Evolutionary conservation across 805 yeast genomes (phyloP), one percentile per base, ranked within the genome.

Genomic region (Alloascoidea africana): DNA sequence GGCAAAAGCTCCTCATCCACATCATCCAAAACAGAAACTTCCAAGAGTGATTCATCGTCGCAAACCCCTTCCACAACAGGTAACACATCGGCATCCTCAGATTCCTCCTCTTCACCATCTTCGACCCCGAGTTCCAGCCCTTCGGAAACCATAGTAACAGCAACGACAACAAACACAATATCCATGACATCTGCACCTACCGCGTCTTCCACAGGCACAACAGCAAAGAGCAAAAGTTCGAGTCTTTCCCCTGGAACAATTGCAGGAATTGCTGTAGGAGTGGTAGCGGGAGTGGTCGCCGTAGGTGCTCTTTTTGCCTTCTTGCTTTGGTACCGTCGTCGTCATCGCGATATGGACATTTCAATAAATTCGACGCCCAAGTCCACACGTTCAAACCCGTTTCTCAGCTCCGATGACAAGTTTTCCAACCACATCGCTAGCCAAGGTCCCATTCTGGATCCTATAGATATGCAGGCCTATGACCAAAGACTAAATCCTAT

Each of bases 401-500:
- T 23, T n/a, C 13, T 23, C 13, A n/a, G n/a, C n/a, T 8, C 13
- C 8, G 30, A 23, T 23, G 30, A 23, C n/a, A 23, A 23, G n/a
- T 23, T 23, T 23, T 8, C 13, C 30, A n/a, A n/a, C n/a, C n/a
- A n/a, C n/a, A n/a, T n/a, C n/a, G n/a, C n/a, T n/a, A n/a, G n/a
- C n/a, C n/a, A n/a, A n/a, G 30, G 30, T 8, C 8, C 13, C 30
- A n/a, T 8, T n/a, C n/a, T n/a, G n/a, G n/a, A n/a, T n/a, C 36
- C 39, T 19, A 35, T 33, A 36, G 41, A 34, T 39, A 63, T 86
- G 40, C 58, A 79, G 43, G 77, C 79, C 53, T 85, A 86, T 1
- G 89, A 73, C 54, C 85, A 80, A 36, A 63, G 86, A 41, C 58
- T 78, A 43, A 78, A 78, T 53, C 86, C 87, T 1, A 68, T 73